phyloP scores from a whole-genome alignment of 768 basidiomycete genomes.

The Kwoniella botswanensis region DNA sequence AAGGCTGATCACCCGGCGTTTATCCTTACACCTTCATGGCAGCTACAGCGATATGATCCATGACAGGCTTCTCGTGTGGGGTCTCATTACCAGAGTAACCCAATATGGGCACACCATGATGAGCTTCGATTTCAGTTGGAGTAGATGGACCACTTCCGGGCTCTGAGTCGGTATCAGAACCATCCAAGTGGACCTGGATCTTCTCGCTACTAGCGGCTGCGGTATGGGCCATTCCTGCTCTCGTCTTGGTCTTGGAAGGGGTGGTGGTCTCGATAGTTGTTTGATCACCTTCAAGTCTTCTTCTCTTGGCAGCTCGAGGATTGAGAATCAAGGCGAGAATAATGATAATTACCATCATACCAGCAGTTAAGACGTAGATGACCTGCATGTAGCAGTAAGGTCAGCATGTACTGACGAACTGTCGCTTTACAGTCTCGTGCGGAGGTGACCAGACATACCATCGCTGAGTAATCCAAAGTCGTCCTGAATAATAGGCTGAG shows the following conservation, averaged over 20 bases:
- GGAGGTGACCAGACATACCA: constrained; percentile 55
- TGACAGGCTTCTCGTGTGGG: background rate
- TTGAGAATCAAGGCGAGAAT: constrained; percentile 71
- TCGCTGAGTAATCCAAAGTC: constrained; percentile 69
- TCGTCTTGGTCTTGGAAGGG: background rate
- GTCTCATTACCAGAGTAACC: background rate
- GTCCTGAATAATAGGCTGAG: constrained; percentile 70
- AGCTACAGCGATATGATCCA: background rate
- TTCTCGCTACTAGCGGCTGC: background rate
- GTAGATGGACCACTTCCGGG: constrained; percentile 3
- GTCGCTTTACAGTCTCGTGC: too few relatives aligned
- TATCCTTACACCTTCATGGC: background rate
- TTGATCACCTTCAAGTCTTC: constrained; percentile 14
- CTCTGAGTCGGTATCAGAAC: constrained; percentile 3
- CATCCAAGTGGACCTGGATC: background rate
- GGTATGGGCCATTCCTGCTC: background rate
- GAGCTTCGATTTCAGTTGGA: constrained; percentile 1
- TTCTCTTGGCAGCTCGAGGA: constrained; percentile 59
- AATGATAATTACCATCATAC: constrained; percentile 61
- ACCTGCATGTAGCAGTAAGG: constrained; percentile 5
- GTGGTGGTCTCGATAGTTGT: background rate
- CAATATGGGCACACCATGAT: constrained; percentile 9
- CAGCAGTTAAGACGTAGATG: constrained; percentile 13
- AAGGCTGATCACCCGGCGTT: background rate
- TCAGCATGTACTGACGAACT: background rate